Evolutionary conservation across 2,329 filamentous ascomycete species (phyloP), one percentile per base, ranked within the genome.

Genomic region (Fusarium virguliforme): DNA sequence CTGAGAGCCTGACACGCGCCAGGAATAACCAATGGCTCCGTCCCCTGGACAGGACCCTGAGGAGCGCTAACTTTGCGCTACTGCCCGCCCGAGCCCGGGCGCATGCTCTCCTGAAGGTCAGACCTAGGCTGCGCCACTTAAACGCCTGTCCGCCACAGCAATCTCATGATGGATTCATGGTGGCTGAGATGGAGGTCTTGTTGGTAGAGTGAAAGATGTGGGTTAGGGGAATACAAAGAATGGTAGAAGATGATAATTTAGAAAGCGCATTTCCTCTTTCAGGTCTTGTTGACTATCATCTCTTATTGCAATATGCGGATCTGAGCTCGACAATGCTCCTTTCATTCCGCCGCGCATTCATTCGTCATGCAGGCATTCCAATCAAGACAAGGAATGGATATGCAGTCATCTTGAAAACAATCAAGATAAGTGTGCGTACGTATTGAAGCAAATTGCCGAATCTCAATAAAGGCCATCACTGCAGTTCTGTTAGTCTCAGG

Each of bases 1-100:
- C 35, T 71, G 62, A 67, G 69, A 70, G 54, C 62, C 57, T 72
- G 69, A 64, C 62, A 72, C 22, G 61, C 55, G 48, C 65, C 28
- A 53, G 30, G 58, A 15, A 62, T 55, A 24, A 8, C 43, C 56
- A 48, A 57, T 64, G 58, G 60, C 40, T 55, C 28, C 24, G 50
- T 28, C 38, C 67, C 43, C 60, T 28, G 38, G 43, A 46, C 12
- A 55, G 58, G 69, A 71, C 69, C 69, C 69, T 64, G 69, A 70
- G 28, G 26, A 57, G 69, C 62, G 68, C 69, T 72, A 72, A 58
- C 43, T 57, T 64, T 54, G 22, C 48, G 37, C 54, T 69, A 48
- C 32, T 40, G n/a, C 54, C 58, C 65, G 65, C 55, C 24, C 30
- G 46, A 38, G 59, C 22, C 38, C 34, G 63, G 51, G 60, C 64